Base-by-base conservation (phyloP, 208 protist species). In the Leishmania turanica region DNA sequence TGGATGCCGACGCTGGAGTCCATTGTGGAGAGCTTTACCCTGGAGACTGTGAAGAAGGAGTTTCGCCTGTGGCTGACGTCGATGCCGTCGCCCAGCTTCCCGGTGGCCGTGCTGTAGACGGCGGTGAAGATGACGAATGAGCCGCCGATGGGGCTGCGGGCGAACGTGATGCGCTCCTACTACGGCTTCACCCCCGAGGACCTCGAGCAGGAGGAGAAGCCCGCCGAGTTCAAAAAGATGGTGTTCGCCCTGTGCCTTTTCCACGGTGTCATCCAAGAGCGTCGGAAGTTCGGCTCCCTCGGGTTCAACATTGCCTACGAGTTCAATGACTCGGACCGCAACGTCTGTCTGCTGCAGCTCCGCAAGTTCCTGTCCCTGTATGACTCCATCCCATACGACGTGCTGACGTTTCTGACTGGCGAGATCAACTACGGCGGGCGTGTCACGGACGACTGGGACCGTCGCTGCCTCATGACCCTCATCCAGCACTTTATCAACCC, bases 91-190 rank as follows among this genome's bases (percentile, higher is more conserved):
- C 66, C 87, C 34, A 90, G 86, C 21, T 99, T 99, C 92, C 99
- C 99, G n/a, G 98, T 99, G 31, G 86, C 97, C 11, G 98, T 99
- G 81, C 88, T 99, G 86, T 98, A 99, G 86, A 98, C 97, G 68
- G 90, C 97, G 34, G 94, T 99, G 75, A 99, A 99, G 92, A 99
- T 99, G 96, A 99, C 99, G 37, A 99, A 99, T 86, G 99, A 99
- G 90, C 99, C 99, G n/a, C 99, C 99, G 42, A 98, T 98, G 91
- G 98, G 98, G 19, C 88, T 99, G 58, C 95, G 98, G 60, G 93
- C 98, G 6, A 99, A 99, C 86, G 88, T 99, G 71, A 95, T 96
- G 27, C 90, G 98, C 15, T 98, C 97, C 21, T 99, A 98, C 89
- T 96, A 93, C 84, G 89, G 86, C 78, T 94, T 99, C 81, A 94